phyloP scores from a whole-genome alignment of 345 rosid species.

The Gossypium australe region DNA sequence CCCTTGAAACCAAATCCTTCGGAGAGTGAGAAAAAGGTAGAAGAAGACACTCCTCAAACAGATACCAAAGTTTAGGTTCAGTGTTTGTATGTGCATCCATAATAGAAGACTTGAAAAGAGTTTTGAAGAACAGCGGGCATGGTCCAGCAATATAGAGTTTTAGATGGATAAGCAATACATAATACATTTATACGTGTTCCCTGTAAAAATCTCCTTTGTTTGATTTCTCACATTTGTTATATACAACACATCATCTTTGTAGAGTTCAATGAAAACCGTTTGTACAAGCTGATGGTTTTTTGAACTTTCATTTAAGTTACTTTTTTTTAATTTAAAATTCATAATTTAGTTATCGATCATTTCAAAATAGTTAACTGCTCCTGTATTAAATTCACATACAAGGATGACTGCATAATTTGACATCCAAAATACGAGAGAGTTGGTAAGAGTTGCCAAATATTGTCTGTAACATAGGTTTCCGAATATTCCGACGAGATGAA shows the following conservation, averaged over 20 bases:
- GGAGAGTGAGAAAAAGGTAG: constrained; percentile 8
- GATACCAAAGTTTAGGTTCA: background rate
- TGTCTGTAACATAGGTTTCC: too few relatives aligned
- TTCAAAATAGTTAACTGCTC: too few relatives aligned
- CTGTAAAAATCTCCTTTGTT: background rate
- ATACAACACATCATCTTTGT: background rate
- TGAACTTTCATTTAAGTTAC: too few relatives aligned
- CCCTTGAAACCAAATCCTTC: constrained; percentile 10
- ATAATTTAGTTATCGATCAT: too few relatives aligned
- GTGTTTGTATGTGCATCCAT: background rate
- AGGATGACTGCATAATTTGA: too few relatives aligned
- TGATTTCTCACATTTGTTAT: background rate
- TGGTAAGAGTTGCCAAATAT: too few relatives aligned
- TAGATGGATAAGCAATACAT: background rate
- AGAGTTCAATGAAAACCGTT: background rate
- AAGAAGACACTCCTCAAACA: background rate
- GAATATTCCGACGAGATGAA: too few relatives aligned
- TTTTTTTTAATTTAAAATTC: too few relatives aligned
- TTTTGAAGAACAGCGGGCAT: background rate
- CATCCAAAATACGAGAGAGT: too few relatives aligned
- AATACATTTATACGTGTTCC: background rate
- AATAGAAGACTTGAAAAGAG: background rate
- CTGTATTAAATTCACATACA: too few relatives aligned
- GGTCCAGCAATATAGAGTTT: background rate
- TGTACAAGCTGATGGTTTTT: background rate